A percentile compares a stretch with the other conserved stretches of the same genome.
These are phyloP conservation scores for Populus alba DNA, from an alignment of 345 rosid genomes.

Conservation along the genomic window DNA sequence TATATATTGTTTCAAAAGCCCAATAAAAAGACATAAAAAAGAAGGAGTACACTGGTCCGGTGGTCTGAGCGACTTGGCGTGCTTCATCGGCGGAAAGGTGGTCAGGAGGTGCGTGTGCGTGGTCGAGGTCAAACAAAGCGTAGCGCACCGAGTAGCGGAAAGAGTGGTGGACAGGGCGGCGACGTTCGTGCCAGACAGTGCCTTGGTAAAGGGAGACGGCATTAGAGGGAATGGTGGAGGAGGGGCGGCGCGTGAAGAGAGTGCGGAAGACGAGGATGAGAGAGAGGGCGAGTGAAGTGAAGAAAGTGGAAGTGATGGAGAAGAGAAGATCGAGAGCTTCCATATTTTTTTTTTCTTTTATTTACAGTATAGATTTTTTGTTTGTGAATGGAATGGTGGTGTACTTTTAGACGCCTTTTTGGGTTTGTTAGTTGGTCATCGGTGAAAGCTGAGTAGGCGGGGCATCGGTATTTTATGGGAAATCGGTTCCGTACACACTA, in stretches of 20 bases:
- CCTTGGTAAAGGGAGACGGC: conserved; percentile 59
- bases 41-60: conserved; percentile 59
- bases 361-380: background rate
- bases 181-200: conserved; percentile 82
- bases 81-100: conserved; percentile 72
- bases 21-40: background rate
- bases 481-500: too few species aligned
- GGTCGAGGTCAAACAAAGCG: conserved; percentile 72
- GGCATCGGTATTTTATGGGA: too few species aligned
- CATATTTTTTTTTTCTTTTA: conserved; percentile 23
- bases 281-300: conserved; percentile 39
- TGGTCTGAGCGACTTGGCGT: conserved; percentile 51
- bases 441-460: too few species aligned
- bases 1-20: background rate
- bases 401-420: too few species aligned
- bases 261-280: conserved; percentile 42
- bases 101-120: conserved; percentile 40
- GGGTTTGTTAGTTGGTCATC: too few species aligned
- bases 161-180: conserved; percentile 69
- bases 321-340: conserved; percentile 45
- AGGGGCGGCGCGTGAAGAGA: conserved; percentile 31
- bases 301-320: conserved; percentile 33
- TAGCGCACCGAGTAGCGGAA: conserved; percentile 83
- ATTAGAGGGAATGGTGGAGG: background rate
- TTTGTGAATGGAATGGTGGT: too few species aligned